A percentile compares a stretch with the other conserved stretches of the same genome.
These are phyloP conservation scores for Penicillium coprophilum DNA, from an alignment of 495 filamentous ascomycete genomes.

Conservation along the genomic window DNA sequence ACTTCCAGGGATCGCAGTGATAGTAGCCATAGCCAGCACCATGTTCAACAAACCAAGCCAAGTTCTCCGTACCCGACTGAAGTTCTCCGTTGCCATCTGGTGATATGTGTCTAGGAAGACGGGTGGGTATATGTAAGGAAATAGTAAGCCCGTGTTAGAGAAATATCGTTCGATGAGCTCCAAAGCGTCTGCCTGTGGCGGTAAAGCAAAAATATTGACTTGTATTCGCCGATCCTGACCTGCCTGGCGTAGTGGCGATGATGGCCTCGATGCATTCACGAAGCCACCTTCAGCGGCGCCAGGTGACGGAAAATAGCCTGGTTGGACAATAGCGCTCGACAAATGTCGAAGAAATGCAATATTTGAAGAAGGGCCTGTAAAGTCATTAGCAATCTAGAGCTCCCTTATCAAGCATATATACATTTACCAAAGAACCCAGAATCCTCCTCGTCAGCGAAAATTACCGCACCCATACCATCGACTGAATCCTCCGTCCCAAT, in stretches of 20 bases:
- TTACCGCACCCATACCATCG: slow-evolving; percentile 46
- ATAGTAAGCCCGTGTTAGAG: slow-evolving; percentile 41
- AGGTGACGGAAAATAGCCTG: slow-evolving; percentile 10
- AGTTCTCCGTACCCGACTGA: slow-evolving; percentile 34
- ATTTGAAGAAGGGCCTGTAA: slow-evolving; percentile 48
- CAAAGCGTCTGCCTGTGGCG: slow-evolving; percentile 20
- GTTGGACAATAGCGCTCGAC: slow-evolving; percentile 25
- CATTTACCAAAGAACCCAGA: slow-evolving; percentile 48
- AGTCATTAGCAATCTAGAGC: slow-evolving; percentile 11
- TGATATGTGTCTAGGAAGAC: slow-evolving; percentile 40
- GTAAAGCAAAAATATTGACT: slow-evolving; percentile 27
- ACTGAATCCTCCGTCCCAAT: slow-evolving; percentile 33
- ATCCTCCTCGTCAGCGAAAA: slow-evolving; percentile 44
- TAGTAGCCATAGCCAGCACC: slow-evolving; percentile 70
- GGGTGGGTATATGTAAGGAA: slow-evolving; percentile 40
- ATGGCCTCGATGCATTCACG: slow-evolving; percentile 28
- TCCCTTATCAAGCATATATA: neutral
- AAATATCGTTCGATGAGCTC: slow-evolving; percentile 38
- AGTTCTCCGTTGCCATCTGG: slow-evolving; percentile 31
- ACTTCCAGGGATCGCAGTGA: slow-evolving; percentile 46
- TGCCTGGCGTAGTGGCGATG: slow-evolving; percentile 10
- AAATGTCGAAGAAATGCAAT: slow-evolving; percentile 47
- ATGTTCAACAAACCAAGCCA: slow-evolving; percentile 75
- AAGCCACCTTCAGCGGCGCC: slow-evolving; percentile 19
- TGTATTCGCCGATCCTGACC: neutral